Evolutionary conservation across 2,329 filamentous ascomycete genomes (phyloP), one percentile per base, ranked within the genome.

Genomic region (Cadophora gregata): DNA sequence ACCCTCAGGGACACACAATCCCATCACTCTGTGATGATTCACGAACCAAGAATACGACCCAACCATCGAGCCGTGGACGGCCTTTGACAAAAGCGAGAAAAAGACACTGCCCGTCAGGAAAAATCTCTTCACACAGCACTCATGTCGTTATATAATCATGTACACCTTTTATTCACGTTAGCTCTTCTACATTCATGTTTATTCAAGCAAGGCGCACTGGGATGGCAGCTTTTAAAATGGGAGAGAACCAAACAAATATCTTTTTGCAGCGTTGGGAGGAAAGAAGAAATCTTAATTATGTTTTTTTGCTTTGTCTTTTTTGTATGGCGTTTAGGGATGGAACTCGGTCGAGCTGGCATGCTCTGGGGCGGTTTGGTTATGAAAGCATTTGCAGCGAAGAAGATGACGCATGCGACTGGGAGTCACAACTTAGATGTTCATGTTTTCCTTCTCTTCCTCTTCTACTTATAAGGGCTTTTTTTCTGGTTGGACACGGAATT

Each of bases 121-220:
- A 45, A 61, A 24, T 33, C 27, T 55, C 12, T 51, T 25, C 33
- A 51, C 27, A 19, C 38, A 67, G 12, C 36, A 62, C 29, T 59
- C 62, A 68, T 71, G 65, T 73, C 51, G 53, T 69, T 68, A 69
- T 69, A 71, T 53, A 62, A 64, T 47, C 31, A 36, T 73, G 71
- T 73, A 73, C 63, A 73, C 60, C 66, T 63, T 62, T 70, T 64
- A 14, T 53, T 66, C 25, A 21, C 29, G 45, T 47, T 51, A 56
- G 21, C 64, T 58, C 19, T 63, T 61, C 36, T 45, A 27, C 29
- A 53, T 58, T 65, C 58, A 33, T 59, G 25, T 47, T 67, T 63
- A 59, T 65, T 19, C 59, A 70, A 62, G 71, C 71, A 69, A 64
- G 71, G 71, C 71, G 71, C 63, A 68, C 48, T 29, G 67, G 48